Conservation (phyloP, 2,329 filamentous ascomycete species). For the Fusarium annulatum region DNA sequence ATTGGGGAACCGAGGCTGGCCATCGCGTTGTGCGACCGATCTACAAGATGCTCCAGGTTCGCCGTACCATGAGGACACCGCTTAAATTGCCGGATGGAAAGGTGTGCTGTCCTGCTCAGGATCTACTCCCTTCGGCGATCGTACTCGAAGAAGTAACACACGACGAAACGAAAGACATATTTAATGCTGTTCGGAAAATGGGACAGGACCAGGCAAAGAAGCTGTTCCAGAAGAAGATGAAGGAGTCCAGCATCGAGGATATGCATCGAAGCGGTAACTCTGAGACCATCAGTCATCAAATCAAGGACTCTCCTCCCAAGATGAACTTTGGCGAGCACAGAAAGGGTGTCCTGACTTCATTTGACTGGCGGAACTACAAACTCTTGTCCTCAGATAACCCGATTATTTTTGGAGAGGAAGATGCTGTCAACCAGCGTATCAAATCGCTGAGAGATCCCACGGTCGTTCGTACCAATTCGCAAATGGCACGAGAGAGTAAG, state of each 20-base stretch:
- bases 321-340: not conserved
- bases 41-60: not conserved
- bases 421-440: not conserved
- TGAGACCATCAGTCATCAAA: not conserved
- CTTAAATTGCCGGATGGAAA: not conserved
- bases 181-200: rapidly evolving
- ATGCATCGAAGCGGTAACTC: not conserved
- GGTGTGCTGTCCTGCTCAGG: not conserved
- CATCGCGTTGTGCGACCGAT: not conserved
- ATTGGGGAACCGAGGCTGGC: not conserved
- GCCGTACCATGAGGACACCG: not conserved
- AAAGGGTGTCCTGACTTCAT: not conserved
- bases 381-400: not conserved
- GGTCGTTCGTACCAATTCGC: not conserved
- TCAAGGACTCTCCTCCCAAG: not conserved
- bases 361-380: not conserved
- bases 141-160: not conserved
- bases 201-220: not conserved
- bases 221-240: not conserved
- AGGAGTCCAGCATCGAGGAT: not conserved
- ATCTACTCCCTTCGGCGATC: rapidly evolving
- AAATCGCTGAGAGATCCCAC: not conserved
- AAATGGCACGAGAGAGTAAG: not conserved
- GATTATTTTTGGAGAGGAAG: rapidly evolving
- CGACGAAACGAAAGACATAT: rapidly evolving